Percentiles rank a stretch among this genome's conserved stretches.
phyloP scores from a whole-genome alignment of 2,329 filamentous ascomycete genomes.

The Dothistroma septosporum region DNA sequence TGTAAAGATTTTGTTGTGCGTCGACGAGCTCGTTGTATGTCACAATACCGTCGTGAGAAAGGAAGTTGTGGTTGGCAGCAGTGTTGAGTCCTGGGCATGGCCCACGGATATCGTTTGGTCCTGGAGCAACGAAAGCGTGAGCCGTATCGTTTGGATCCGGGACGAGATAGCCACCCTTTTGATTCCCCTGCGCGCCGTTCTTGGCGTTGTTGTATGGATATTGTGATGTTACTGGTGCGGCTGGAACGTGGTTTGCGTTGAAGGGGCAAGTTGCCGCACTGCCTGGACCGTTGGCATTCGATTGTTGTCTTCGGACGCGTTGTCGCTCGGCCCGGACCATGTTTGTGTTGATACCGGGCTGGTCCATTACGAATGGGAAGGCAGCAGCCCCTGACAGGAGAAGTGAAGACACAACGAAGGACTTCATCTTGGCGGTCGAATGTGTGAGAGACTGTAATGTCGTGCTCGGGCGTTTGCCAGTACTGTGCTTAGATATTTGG shows the following conservation, averaged over 20 bases:
- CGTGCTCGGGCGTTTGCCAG: neutral
- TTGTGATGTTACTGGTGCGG: conserved; percentile 33
- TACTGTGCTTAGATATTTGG: neutral
- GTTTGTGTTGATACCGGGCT: conserved; percentile 37
- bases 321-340: conserved; percentile 27
- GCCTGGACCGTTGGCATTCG: conserved; percentile 25
- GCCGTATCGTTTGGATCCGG: conserved; percentile 41
- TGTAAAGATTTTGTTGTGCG: conserved; percentile 46
- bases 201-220: conserved; percentile 45
- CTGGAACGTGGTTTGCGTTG: conserved; percentile 33
- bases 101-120: conserved; percentile 39
- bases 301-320: conserved; percentile 25
- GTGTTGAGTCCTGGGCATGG: conserved; percentile 43
- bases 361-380: conserved; percentile 39
- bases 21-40: conserved; percentile 45
- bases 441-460: neutral
- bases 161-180: conserved; percentile 43
- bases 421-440: conserved; percentile 24
- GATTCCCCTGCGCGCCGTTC: conserved; percentile 41
- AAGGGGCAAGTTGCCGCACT: conserved; percentile 34
- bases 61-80: conserved; percentile 44
- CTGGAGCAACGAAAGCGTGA: conserved; percentile 38
- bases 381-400: conserved; percentile 29
- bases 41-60: conserved; percentile 42
- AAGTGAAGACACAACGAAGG: conserved; percentile 22